Evolutionary conservation across 306 rosid genomes (phyloP).

Genomic region (Cucumis cinereus): DNA sequence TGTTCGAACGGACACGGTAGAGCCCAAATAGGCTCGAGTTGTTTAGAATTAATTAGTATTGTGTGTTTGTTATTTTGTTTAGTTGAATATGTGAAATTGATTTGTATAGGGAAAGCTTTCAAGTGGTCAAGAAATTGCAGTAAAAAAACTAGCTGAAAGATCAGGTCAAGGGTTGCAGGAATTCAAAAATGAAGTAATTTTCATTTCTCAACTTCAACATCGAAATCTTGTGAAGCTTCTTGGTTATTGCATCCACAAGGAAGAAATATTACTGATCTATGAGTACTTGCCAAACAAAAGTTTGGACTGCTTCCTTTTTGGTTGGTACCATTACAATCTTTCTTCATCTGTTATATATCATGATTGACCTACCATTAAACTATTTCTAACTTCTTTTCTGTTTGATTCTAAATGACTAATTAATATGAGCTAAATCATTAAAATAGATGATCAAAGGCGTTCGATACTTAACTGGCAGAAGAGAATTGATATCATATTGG

Average conservation of each 20-base stretch:
- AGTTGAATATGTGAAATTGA: too few species aligned
- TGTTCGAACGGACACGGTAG: too few species aligned
- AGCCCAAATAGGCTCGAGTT: too few species aligned
- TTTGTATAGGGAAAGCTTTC: constrained; percentile 16
- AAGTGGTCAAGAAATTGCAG: constrained; percentile 20
- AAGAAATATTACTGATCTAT: constrained; percentile 23
- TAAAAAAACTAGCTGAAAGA: constrained; percentile 21
- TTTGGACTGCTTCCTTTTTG: constrained; percentile 21
- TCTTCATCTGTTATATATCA: too few species aligned
- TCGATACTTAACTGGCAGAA: constrained; percentile 22
- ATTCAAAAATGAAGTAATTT: constrained; percentile 19
- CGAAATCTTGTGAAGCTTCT: constrained; percentile 27
- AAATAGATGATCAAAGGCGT: constrained; percentile 28
- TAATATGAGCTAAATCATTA: neutral
- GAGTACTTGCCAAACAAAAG: constrained; percentile 35
- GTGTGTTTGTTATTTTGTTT: too few species aligned
- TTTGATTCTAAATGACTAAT: neutral
- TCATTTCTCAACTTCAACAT: constrained; percentile 27
- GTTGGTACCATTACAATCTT: constrained; percentile 9
- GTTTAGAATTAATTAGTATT: too few species aligned
- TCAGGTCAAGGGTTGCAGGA: constrained; percentile 27
- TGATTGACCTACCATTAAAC: too few species aligned
- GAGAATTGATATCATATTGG: constrained; percentile 28
- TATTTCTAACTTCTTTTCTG: neutral
- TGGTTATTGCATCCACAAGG: constrained; percentile 21